phyloP scores from a whole-genome alignment of 2,329 filamentous ascomycete species.

The Nakataea oryzae region DNA sequence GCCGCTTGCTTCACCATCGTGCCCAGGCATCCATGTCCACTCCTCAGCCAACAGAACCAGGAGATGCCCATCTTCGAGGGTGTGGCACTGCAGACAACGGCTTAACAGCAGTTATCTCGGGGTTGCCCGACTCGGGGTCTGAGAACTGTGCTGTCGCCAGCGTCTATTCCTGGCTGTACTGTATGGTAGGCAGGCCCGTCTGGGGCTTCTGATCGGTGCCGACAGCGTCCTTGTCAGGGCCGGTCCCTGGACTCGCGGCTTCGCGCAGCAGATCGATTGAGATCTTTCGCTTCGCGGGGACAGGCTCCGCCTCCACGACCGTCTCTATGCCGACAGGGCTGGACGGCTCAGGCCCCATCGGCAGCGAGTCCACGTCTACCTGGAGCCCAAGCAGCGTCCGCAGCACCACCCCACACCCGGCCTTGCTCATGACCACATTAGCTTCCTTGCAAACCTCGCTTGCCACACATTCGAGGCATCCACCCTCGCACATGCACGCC shows the following conservation, averaged over 20 bases:
- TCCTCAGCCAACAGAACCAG: background rate
- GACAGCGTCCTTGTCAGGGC: background rate
- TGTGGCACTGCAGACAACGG: background rate
- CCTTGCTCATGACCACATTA: conserved; percentile 91
- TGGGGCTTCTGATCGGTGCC: background rate
- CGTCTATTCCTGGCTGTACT: background rate
- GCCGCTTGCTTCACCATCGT: background rate
- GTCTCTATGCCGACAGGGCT: conserved; percentile 71
- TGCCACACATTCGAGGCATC: conserved; percentile 85
- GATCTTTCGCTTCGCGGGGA: conserved; percentile 35
- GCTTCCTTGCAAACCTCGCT: conserved; percentile 74
- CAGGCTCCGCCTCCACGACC: conserved; percentile 60
- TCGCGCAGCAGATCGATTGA: background rate
- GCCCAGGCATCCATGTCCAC: too few relatives aligned
- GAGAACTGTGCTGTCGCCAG: background rate
- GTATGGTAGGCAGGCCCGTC: background rate
- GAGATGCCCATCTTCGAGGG: background rate
- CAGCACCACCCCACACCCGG: conserved; percentile 72
- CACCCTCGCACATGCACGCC: conserved; percentile 59
- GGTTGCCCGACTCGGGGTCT: background rate
- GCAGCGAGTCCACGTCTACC: conserved; percentile 74
- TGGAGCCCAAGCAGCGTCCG: conserved; percentile 64
- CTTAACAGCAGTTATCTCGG: background rate
- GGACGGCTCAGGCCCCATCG: conserved; percentile 70
- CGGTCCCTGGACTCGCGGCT: background rate